A percentile compares a stretch with the other conserved stretches of the same genome.
Evolutionary conservation across 306 rosid species (phyloP).

Genomic region (Ormosia emarginata): DNA sequence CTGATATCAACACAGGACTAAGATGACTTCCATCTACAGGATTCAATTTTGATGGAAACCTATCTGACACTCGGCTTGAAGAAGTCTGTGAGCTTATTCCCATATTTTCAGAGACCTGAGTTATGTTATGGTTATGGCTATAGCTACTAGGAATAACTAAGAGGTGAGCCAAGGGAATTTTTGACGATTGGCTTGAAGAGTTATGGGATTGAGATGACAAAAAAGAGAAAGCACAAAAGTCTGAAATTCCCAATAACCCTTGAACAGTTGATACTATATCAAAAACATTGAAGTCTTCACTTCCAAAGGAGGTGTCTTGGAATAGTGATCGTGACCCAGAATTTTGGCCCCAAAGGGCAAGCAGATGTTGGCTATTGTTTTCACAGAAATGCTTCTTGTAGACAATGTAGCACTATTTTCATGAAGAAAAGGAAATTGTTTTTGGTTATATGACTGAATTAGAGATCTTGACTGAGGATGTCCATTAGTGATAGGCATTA

Average conservation of each 20-base stretch:
- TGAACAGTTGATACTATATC: conserved; percentile 46
- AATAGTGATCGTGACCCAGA: conserved; percentile 39
- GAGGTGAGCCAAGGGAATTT: conserved; percentile 53
- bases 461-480: conserved; percentile 43
- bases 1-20: conserved; percentile 46
- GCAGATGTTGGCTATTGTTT: conserved; percentile 39
- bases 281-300: conserved; percentile 55
- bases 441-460: conserved; percentile 37
- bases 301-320: conserved; percentile 44
- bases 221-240: conserved; percentile 96
- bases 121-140: conserved; percentile 43
- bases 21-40: conserved; percentile 44
- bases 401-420: conserved; percentile 40
- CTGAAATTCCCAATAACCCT: conserved; percentile 54
- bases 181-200: conserved; percentile 59
- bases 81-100: conserved; percentile 60
- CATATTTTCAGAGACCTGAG: conserved; percentile 46
- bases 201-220: conserved; percentile 90
- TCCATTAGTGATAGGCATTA: conserved; percentile 41
- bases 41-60: conserved; percentile 43
- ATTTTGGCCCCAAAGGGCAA: conserved; percentile 25
- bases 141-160: conserved; percentile 51
- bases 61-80: conserved; percentile 41
- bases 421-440: conserved; percentile 53
- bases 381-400: conserved; percentile 48